Evolutionary conservation across 1,284 basidiomycete species (phyloP), one percentile per base, ranked within the genome.

Genomic region (Sanghuangporus weigelae): DNA sequence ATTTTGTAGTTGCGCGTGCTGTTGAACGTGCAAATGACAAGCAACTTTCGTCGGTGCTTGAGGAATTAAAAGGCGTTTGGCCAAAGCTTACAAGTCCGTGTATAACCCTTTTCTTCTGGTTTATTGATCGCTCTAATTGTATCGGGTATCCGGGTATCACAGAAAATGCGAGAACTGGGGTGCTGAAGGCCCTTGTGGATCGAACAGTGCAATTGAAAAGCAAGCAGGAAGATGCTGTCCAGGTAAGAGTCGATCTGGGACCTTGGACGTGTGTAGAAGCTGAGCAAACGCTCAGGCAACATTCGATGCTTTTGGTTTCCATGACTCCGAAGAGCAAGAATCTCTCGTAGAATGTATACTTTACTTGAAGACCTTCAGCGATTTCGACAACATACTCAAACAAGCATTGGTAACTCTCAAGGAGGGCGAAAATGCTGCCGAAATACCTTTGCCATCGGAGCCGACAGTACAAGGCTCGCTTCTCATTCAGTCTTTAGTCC

Each of bases 1-100:
- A 97, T 72, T 98, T 94, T 70, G 93, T 96, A 16, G 81, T 95
- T 6, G 90, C 93, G 0, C 90, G 86, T 71, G 90, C 87, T 0
- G 68, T 96, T 14, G 82, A 84, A 57, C 79, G 91, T 46, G 73
- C 87, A 19, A 79, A 81, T 36, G 74, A 73, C 7, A 74, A 77
- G 5, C 83, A 89, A 65, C 72, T 96, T n/a, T 70, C 73, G 3
- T 79, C 79, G n/a, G 78, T 88, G 1, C 75, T 87, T 48, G 75
- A 76, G 57, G 84, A 87, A 65, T 81, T 93, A 71, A 75, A 75
- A 26, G 80, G 81, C 42, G 76, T 84, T 71, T 74, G 78, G 81
- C 76, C 71, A 57, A 82, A 80, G 64, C 69, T 84, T 56, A 79
- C 81, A 63, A 80, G 79, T 77, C 80, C 81, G 84, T 79, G 68